Evolutionary conservation across 2,329 filamentous ascomycete species (phyloP).

Genomic region (Aspergillus tubingensis): DNA sequence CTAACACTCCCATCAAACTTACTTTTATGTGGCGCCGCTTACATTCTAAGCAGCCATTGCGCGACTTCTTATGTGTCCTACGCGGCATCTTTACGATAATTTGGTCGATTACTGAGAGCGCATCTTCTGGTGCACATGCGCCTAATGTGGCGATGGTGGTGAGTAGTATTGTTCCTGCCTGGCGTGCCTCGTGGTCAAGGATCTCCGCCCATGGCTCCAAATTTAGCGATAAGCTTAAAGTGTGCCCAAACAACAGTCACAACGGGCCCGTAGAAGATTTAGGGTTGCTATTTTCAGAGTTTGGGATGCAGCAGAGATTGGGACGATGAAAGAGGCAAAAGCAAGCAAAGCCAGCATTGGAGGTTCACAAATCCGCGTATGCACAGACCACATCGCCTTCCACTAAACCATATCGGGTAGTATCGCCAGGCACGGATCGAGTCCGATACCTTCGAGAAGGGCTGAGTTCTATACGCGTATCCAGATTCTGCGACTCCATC

Average conservation of each 20-base stretch:
- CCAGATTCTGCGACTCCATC: not conserved
- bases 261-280: not conserved
- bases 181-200: not conserved
- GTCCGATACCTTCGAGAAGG: not conserved
- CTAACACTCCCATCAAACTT: not conserved
- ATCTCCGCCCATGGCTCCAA: not conserved
- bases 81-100: constrained; percentile 16
- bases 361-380: constrained; percentile 19
- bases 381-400: constrained; percentile 15
- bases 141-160: not conserved
- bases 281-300: not conserved
- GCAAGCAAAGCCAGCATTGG: not conserved
- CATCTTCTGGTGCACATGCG: not conserved
- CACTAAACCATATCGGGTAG: not conserved
- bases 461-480: constrained; percentile 17
- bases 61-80: constrained; percentile 42
- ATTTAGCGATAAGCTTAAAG: not conserved
- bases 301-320: not conserved
- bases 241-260: not conserved
- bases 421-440: not conserved
- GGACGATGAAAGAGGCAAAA: not conserved
- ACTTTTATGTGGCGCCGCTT: constrained; percentile 45
- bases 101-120: not conserved
- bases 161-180: not conserved
- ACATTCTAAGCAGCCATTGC: constrained; percentile 41